Evolutionary conservation across 2,329 filamentous ascomycete genomes (phyloP).

Genomic region (Lachnellula subtilissima): DNA sequence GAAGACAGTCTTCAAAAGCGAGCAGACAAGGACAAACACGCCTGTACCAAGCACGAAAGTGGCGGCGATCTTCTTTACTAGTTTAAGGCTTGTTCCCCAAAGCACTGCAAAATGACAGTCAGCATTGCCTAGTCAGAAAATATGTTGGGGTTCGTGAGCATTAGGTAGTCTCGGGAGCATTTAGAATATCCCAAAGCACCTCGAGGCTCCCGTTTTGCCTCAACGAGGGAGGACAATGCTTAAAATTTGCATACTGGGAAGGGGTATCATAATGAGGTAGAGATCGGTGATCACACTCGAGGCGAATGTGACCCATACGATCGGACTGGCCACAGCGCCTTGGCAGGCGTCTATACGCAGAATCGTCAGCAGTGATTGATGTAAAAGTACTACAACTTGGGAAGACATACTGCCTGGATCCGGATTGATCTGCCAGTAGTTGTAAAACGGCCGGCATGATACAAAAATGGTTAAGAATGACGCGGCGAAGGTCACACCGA

Average conservation of each 20-base stretch:
- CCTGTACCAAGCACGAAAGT: slow-evolving; percentile 52
- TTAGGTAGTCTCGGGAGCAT: too few species aligned
- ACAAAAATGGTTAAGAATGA: slow-evolving; percentile 47
- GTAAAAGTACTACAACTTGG: background rate
- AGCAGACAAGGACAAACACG: slow-evolving; percentile 50
- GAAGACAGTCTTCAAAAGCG: slow-evolving; percentile 48
- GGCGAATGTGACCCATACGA: slow-evolving; percentile 47
- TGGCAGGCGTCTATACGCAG: slow-evolving; percentile 41
- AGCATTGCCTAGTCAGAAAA: too few species aligned
- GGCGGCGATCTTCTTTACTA: slow-evolving; percentile 47
- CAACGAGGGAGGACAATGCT: too few species aligned
- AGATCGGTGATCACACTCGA: slow-evolving; percentile 53
- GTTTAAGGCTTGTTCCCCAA: slow-evolving; percentile 45
- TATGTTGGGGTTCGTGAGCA: too few species aligned
- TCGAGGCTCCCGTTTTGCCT: too few species aligned
- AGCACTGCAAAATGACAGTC: slow-evolving; percentile 34
- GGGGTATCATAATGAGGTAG: slow-evolving; percentile 45
- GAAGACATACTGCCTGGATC: slow-evolving; percentile 47
- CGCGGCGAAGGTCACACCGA: slow-evolving; percentile 45
- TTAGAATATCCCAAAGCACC: too few species aligned
- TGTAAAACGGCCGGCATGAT: slow-evolving; percentile 46
- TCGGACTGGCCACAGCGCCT: slow-evolving; percentile 39
- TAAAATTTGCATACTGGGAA: slow-evolving; percentile 26
- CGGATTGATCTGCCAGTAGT: slow-evolving; percentile 56
- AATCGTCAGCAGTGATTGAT: slow-evolving; percentile 27